Base-by-base conservation (phyloP, 176 grass and related monocot genomes). In the Juncus effusus region DNA sequence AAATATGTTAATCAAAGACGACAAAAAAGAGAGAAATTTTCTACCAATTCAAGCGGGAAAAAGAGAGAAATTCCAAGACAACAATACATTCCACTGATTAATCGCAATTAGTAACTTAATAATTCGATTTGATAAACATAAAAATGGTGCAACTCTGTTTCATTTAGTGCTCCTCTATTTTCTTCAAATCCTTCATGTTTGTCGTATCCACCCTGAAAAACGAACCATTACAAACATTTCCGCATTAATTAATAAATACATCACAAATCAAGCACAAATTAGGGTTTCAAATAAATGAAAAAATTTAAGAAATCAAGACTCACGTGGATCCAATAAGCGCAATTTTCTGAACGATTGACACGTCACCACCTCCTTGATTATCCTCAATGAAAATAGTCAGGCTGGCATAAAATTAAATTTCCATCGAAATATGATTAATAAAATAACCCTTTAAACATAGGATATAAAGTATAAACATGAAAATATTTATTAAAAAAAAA, bases 161-260 rank as follows among this genome's bases (percentile, higher is more conserved):
- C 60, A 71, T 56, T 59, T 12, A 71, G 54, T 95, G 90, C 53
- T 95, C 86, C 78, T 95, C 90, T 79, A 95, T 84, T 77, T 95
- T 95, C 90, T 95, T 90, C 83, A 95, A 49, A 68, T 90, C 90
- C 74, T 95, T 95, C 90, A 95, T 95, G 59, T 95, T 95, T 81
- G 90, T 95, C 1, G 90, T 95, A 78, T 95, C 90, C 74, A 90
- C 83, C 4, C 90, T 95, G 83, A 50, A 76, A 62, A 63, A n/a
- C 60, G 41, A 59, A 28, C 57, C 11, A 42, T 40, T 65, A 10
- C 11, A 78, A 11, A 8, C 2, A 39, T 56, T 36, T 74, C 57
- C 73, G 38, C 10, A 51, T 28, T 28, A 28, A 28, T 40, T 4
- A 9, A 56, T 41, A 4, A n/a, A 40, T 16, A 19, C 53, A 61